phyloP scores from a whole-genome alignment of 352 stramenopile species.

The Pythium aquatile region DNA sequence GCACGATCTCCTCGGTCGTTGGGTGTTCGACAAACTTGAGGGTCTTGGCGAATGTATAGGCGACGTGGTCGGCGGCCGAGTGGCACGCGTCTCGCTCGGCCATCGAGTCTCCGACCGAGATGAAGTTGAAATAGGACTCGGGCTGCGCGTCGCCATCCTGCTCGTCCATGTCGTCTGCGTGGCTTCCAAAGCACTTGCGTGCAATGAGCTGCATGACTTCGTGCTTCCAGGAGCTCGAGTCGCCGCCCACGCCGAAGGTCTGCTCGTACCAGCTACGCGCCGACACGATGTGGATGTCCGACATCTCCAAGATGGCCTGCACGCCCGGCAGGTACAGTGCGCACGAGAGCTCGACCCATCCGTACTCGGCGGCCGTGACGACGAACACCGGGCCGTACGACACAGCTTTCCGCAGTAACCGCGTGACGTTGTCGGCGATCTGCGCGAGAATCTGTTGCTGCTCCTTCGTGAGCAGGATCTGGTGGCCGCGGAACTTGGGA shows the following conservation, averaged over 20 bases:
- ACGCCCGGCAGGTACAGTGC: slow-evolving; percentile 73
- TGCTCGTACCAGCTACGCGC: slow-evolving; percentile 85
- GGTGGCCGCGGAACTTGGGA: slow-evolving; percentile 75
- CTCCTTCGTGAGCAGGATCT: slow-evolving; percentile 51
- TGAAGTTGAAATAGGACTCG: slow-evolving; percentile 71
- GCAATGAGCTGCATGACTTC: slow-evolving; percentile 87
- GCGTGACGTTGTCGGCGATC: slow-evolving; percentile 62
- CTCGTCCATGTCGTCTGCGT: slow-evolving; percentile 8
- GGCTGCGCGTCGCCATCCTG: slow-evolving; percentile 2
- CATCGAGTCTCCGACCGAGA: slow-evolving; percentile 85
- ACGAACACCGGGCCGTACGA: slow-evolving; percentile 82
- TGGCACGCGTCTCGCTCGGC: slow-evolving; percentile 85
- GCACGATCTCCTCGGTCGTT: slow-evolving; percentile 73
- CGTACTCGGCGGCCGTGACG: slow-evolving; percentile 79
- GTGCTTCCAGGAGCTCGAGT: slow-evolving; percentile 82
- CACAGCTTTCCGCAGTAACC: slow-evolving; percentile 67
- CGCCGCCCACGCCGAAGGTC: slow-evolving; percentile 71
- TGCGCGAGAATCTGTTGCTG: slow-evolving; percentile 60
- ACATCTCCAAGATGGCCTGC: slow-evolving; percentile 57
- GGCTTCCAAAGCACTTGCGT: slow-evolving; percentile 68
- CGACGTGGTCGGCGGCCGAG: slow-evolving; percentile 55
- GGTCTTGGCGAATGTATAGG: slow-evolving; percentile 79
- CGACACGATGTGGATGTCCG: slow-evolving; percentile 85
- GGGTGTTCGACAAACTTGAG: slow-evolving; percentile 87
- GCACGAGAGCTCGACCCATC: slow-evolving; percentile 84